Evolutionary conservation across 2,329 filamentous ascomycete genomes (phyloP).

Genomic region (Drechslera avenae): DNA sequence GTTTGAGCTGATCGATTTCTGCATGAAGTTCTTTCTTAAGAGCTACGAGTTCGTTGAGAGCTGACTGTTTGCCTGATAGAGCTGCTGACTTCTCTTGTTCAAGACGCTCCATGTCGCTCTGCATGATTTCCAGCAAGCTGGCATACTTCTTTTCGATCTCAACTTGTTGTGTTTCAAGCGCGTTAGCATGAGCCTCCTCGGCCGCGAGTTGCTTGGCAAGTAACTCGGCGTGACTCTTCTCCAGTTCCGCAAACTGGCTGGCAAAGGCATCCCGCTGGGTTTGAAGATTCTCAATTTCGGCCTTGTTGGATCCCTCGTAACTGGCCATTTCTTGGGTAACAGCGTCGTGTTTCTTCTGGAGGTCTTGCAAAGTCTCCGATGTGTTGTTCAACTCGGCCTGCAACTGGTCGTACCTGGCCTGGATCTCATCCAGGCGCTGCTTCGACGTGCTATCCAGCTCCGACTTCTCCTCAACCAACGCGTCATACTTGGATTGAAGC

Average conservation of each 20-base stretch:
- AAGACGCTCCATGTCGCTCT: conserved; percentile 29
- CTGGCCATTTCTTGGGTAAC: conserved; percentile 25
- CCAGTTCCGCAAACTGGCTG: conserved; percentile 29
- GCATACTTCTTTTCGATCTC: conserved; percentile 42
- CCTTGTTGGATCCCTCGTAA: conserved; percentile 21
- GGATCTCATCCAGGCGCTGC: conserved; percentile 9
- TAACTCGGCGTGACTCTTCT: conserved; percentile 25
- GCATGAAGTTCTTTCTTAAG: conserved; percentile 30
- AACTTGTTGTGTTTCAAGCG: conserved; percentile 29
- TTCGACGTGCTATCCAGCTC: conserved; percentile 6
- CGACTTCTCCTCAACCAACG: conserved; percentile 28
- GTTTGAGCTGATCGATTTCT: conserved; percentile 28
- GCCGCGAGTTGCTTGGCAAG: conserved; percentile 22
- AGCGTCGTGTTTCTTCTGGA: conserved; percentile 21
- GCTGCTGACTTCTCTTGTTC: conserved; percentile 37
- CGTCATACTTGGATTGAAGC: conserved; percentile 22
- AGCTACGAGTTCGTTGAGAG: conserved; percentile 31
- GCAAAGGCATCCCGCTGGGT: conserved; percentile 24
- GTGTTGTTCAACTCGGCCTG: conserved; percentile 8
- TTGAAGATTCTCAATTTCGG: conserved; percentile 28
- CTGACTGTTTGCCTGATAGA: conserved; percentile 29
- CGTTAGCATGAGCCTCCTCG: conserved; percentile 30
- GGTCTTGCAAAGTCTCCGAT: conserved; percentile 7
- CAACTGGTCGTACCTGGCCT: conserved; percentile 21
- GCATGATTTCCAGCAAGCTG: conserved; percentile 37